phyloP scores from a whole-genome alignment of 2,329 filamentous ascomycete species.

The Fonsecaea pugnacius region DNA sequence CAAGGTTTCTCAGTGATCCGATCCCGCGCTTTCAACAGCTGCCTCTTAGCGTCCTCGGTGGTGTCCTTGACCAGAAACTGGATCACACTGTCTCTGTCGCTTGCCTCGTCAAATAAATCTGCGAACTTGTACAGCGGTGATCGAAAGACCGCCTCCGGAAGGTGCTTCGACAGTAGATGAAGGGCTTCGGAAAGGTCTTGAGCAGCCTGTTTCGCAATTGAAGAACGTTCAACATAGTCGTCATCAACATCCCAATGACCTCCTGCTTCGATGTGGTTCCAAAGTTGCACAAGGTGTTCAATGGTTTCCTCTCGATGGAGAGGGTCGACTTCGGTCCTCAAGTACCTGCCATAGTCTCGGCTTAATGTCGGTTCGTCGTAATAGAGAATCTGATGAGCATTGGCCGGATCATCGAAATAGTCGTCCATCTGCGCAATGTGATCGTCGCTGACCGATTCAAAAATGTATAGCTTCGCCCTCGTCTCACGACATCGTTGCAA shows the following conservation, averaged over 20 bases:
- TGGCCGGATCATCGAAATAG: slow-evolving; percentile 11
- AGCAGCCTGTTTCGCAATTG: neutral
- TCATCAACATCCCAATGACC: neutral
- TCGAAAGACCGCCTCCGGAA: slow-evolving; percentile 6
- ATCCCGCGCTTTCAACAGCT: slow-evolving; percentile 13
- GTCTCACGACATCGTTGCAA: slow-evolving; percentile 9
- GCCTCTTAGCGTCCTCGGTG: neutral
- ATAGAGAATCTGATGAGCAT: slow-evolving; percentile 14
- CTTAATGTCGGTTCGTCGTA: slow-evolving; percentile 6
- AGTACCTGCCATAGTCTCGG: slow-evolving; percentile 5
- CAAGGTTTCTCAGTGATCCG: slow-evolving; percentile 14
- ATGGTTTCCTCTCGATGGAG: slow-evolving; percentile 5
- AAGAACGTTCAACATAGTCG: neutral
- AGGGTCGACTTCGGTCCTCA: slow-evolving; percentile 8
- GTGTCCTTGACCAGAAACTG: neutral
- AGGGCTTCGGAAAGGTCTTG: slow-evolving; percentile 12
- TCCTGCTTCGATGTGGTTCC: slow-evolving; percentile 12
- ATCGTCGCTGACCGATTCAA: slow-evolving; percentile 14
- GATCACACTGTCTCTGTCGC: slow-evolving; percentile 13
- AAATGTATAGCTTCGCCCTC: slow-evolving; percentile 6
- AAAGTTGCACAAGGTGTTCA: slow-evolving; percentile 10
- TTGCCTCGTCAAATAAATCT: slow-evolving; percentile 16
- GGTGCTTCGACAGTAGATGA: neutral
- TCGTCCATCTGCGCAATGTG: slow-evolving; percentile 15
- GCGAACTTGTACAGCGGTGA: slow-evolving; percentile 16